Conservation (phyloP, 352 stramenopile genomes). For the Pythium periplocum region DNA sequence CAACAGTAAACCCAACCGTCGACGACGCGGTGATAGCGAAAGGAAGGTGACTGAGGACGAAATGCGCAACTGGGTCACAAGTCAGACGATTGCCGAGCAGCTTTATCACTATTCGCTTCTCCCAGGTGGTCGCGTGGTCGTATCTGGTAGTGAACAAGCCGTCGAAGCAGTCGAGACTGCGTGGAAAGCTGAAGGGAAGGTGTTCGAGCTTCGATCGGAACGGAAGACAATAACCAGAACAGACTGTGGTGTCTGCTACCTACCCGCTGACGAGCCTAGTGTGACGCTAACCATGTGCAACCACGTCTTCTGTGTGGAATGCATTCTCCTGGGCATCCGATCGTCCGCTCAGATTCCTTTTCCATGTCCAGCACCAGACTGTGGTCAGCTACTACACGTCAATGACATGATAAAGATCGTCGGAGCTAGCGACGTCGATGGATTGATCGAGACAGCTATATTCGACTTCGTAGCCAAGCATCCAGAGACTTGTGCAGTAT, state of each 20-base stretch:
- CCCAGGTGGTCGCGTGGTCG: no score
- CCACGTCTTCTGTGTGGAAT: slow-evolving; percentile 14
- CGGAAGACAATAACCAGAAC: not conserved
- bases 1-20: no score
- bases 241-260: slow-evolving; percentile 8
- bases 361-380: slow-evolving; percentile 5
- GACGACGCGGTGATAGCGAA: no score
- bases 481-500: slow-evolving; percentile 3
- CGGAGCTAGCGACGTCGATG: slow-evolving; percentile 4
- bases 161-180: no score
- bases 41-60: no score
- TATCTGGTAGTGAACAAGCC: no score
- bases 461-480: slow-evolving; percentile 13
- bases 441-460: slow-evolving; percentile 13
- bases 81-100: no score
- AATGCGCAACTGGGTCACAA: no score
- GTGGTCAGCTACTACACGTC: slow-evolving; percentile 4
- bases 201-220: no score
- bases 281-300: slow-evolving; percentile 13
- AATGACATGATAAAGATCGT: slow-evolving; percentile 11
- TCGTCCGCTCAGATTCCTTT: slow-evolving; percentile 5
- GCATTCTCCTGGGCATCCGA: slow-evolving; percentile 7
- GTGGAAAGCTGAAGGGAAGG: no score
- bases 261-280: slow-evolving; percentile 7
- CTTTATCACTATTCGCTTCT: no score